Evolutionary conservation across 179 eudicot genomes (phyloP).

Genomic region (Spergularia azorica): DNA sequence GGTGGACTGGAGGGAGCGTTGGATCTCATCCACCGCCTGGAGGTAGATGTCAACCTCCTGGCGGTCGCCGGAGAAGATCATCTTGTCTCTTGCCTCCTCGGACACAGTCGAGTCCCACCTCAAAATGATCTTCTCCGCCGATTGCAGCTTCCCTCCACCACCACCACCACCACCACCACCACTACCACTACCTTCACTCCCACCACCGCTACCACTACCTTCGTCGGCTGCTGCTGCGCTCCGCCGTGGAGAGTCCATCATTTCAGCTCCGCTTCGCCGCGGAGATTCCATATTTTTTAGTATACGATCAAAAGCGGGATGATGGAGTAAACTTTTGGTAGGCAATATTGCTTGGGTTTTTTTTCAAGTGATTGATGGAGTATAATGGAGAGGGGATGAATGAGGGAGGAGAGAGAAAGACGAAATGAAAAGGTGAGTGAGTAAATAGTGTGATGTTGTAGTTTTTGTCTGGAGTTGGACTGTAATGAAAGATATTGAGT

Average conservation of each 20-base stretch:
- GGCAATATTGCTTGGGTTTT: too few relatives aligned
- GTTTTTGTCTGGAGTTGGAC: too few relatives aligned
- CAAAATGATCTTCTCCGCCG: constrained; percentile 68
- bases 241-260: background rate
- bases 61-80: constrained; percentile 81
- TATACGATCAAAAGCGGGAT: background rate
- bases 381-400: too few relatives aligned
- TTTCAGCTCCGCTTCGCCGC: background rate
- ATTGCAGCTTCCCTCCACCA: constrained; percentile 7
- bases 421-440: background rate
- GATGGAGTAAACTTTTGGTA: too few relatives aligned
- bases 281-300: background rate
- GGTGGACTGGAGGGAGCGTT: constrained; percentile 46
- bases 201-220: background rate
- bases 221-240: background rate
- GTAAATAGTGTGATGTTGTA: too few relatives aligned
- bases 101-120: constrained; percentile 94
- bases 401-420: background rate
- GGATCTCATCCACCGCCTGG: constrained; percentile 82
- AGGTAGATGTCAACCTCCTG: constrained; percentile 67
- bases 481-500: too few relatives aligned
- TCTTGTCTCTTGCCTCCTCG: constrained; percentile 63
- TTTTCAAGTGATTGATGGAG: too few relatives aligned
- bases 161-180: too few relatives aligned
- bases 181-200: background rate